A percentile compares a stretch with the other conserved stretches of the same genome.
These are phyloP conservation scores for Tolypocladium amazonense DNA, from an alignment of 2,329 filamentous ascomycete species.

Conservation along the genomic window DNA sequence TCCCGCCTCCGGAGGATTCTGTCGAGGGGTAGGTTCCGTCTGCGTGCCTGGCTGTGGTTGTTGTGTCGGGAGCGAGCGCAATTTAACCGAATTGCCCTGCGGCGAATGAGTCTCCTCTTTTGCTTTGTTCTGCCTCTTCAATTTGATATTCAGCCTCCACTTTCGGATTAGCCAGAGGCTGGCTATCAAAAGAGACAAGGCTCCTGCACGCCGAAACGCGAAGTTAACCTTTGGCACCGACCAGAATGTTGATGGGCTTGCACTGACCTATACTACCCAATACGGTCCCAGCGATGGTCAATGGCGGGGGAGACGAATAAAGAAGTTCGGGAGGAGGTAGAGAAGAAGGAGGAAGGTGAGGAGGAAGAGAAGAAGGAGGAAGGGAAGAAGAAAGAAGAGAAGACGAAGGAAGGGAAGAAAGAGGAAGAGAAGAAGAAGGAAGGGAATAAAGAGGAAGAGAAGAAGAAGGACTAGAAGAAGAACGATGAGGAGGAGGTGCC, in stretches of 20 bases:
- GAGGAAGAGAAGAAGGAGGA: background rate
- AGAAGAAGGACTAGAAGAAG: too few species aligned
- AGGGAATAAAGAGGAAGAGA: background rate
- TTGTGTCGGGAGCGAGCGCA: too few species aligned
- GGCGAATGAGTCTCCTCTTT: background rate
- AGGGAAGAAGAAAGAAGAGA: background rate
- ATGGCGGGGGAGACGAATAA: background rate
- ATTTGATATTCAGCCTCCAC: background rate
- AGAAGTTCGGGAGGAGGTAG: background rate
- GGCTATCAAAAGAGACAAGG: background rate
- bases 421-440: background rate
- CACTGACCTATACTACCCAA: constrained; percentile 7
- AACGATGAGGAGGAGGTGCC: background rate
- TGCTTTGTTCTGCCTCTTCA: background rate
- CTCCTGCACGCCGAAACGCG: background rate
- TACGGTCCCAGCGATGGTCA: constrained; percentile 3
- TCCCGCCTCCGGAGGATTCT: background rate
- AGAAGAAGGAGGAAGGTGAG: background rate
- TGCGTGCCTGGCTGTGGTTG: background rate
- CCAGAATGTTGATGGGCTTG: background rate
- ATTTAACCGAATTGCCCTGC: background rate
- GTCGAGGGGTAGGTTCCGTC: background rate
- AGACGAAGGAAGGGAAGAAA: background rate
- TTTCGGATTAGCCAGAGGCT: constrained; percentile 3
- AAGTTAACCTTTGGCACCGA: background rate